Conservation (phyloP, 1,139 yeast species). For the Protomyces arabidopsidicola region DNA sequence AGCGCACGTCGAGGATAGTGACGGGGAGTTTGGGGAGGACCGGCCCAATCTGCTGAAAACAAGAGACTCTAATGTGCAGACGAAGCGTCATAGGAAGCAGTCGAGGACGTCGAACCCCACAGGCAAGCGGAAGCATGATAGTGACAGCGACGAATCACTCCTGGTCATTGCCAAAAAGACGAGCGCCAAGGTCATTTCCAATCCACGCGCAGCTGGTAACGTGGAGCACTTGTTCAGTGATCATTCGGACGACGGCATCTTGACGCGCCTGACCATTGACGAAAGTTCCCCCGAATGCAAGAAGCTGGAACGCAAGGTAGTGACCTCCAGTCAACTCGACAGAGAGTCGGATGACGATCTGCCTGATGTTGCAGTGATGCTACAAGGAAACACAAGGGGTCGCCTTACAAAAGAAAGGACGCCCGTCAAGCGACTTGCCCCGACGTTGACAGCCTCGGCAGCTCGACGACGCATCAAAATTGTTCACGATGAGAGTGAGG, state of each 20-base stretch:
- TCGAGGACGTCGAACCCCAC: neutral
- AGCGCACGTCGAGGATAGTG: neutral
- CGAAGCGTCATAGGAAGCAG: neutral
- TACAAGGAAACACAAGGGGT: neutral
- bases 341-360: neutral
- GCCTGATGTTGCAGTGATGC: neutral
- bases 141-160: neutral
- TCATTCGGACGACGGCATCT: neutral
- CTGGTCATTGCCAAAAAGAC: neutral
- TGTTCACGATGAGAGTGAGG: too few species aligned
- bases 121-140: neutral
- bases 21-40: neutral
- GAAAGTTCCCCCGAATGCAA: neutral
- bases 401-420: neutral
- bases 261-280: neutral
- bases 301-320: neutral
- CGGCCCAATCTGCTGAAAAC: neutral
- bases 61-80: neutral
- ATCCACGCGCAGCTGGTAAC: neutral
- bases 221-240: constrained; percentile 4
- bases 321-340: neutral
- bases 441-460: too few species aligned
- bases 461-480: too few species aligned
- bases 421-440: neutral
- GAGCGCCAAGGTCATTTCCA: neutral